Base-by-base conservation (phyloP, 192 early-diverging fungal species). In the Coemansia sp. region DNA sequence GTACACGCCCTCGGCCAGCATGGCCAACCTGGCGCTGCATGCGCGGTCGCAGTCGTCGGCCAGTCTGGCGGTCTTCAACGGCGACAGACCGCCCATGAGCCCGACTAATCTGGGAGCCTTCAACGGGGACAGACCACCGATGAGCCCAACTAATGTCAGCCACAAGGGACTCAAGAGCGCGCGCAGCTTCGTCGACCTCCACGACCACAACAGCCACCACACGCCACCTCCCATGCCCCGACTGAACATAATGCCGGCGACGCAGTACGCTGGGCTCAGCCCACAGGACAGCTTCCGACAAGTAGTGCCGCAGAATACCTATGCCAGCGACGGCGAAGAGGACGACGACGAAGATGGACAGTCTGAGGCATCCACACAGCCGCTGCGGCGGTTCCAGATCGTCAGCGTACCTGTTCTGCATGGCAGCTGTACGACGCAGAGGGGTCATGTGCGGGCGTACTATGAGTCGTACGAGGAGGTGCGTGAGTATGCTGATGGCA, bases 401-500 rank as follows among this genome's bases (percentile, higher is more conserved):
- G 69, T 78, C 25, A 65, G 57, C 4, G 44, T 78, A 0, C 75
- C 75, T 0, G 50, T 78, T 28, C 14, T 19, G n/a, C 75, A 78
- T 37, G 0, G 25, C 2, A 57, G 47, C 6, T 78, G 75, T 31
- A 64, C 69, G 34, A 15, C n/a, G 34, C 69, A 68, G 42, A 20
- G 59, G 2, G 75, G 75, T 6, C 68, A 57, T 45, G 75, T 78
- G 31, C 50, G 75, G 2, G 75, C 75, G 4, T 63, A 62, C 22
- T 78, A 68, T 28, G 75, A 78, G 55, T 62, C 69, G 22, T 78
- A 78, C 34, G 75, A 78, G 50, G 69, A 78, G 34, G 50, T 78
- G 4, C 50, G 75, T 23, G 75, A 78, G 59, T 78, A 58, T 25
- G 31, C 36, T 2, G 64, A 78, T 15, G 75, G 69, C 5, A 31